Percentiles rank a stretch among this genome's conserved stretches.
Conservation (phyloP, 192 early-diverging fungal species). For the Coemansia sp. region DNA sequence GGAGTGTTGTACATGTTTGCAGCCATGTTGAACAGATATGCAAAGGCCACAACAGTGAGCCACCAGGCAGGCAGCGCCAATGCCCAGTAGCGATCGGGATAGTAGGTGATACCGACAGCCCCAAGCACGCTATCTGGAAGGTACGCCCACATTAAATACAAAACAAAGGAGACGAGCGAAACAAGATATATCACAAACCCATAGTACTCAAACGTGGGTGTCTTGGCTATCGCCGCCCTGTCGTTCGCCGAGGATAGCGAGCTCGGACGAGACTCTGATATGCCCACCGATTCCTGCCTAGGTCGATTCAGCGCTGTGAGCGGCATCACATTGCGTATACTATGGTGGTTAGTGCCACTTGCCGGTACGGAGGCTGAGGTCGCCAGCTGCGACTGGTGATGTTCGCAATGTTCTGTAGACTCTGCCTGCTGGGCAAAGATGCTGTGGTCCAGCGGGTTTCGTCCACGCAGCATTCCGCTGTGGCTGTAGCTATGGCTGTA, state of each 20-base stretch:
- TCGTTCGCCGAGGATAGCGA: conserved; percentile 24
- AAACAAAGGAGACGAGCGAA: conserved; percentile 68
- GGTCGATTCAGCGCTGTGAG: conserved; percentile 14
- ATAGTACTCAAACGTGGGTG: conserved; percentile 80
- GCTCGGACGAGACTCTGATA: conserved; percentile 19
- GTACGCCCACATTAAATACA: conserved; percentile 83
- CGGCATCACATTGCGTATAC: too few relatives aligned
- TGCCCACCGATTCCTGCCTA: conserved; percentile 16
- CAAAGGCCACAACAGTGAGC: conserved; percentile 69
- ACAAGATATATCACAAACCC: conserved; percentile 83
- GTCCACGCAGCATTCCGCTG: conserved; percentile 11
- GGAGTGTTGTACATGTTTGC: conserved; percentile 77
- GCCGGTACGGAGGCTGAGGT: too few relatives aligned
- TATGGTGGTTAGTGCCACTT: too few relatives aligned
- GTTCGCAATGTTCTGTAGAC: not conserved
- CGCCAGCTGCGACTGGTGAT: not conserved
- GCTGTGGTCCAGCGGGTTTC: conserved; percentile 4
- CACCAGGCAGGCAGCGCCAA: conserved; percentile 77
- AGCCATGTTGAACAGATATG: conserved; percentile 69
- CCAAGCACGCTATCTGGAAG: conserved; percentile 71
- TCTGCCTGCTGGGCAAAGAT: not conserved
- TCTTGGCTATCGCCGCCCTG: conserved; percentile 49
- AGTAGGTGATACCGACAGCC: conserved; percentile 75
- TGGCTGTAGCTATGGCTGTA: conserved; percentile 6
- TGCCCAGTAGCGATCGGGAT: conserved; percentile 83